A percentile compares a stretch with the other conserved stretches of the same genome.
These are phyloP conservation scores for Podospora pseudocomata DNA, from an alignment of 495 filamentous ascomycete species.

Conservation along the genomic window DNA sequence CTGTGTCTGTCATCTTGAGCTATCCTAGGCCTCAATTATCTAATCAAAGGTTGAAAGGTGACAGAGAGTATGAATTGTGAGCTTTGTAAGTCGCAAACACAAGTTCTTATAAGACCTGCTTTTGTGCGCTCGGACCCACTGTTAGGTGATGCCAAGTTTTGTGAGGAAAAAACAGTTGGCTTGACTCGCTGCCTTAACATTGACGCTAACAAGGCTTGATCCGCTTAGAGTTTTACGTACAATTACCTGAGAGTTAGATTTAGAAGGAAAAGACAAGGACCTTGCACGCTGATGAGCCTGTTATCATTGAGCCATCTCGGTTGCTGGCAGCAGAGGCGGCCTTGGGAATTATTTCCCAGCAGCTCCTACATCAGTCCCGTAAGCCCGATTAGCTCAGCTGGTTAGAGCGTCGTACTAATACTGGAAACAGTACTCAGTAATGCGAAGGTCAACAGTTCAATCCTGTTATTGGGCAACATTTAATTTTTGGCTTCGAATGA, in stretches of 20 bases:
- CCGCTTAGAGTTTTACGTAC: too few species aligned
- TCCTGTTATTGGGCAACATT: constrained; percentile 23
- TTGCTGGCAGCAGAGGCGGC: background rate
- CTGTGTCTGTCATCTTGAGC: background rate
- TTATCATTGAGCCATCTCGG: too few species aligned
- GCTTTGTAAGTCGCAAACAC: background rate
- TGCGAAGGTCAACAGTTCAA: constrained; percentile 27
- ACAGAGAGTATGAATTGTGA: background rate
- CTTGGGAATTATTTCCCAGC: too few species aligned
- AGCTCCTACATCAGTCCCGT: background rate
- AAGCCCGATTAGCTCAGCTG: constrained; percentile 26
- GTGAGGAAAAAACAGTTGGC: background rate
- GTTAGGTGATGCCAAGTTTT: background rate
- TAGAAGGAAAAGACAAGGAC: too few species aligned
- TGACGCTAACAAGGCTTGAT: background rate
- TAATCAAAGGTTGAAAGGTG: background rate
- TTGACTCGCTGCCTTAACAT: background rate
- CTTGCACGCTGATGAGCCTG: too few species aligned
- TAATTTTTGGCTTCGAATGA: background rate
- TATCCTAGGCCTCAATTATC: background rate
- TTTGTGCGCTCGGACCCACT: background rate
- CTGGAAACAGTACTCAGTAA: constrained; percentile 17
- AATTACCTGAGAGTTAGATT: too few species aligned
- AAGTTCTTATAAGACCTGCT: background rate
- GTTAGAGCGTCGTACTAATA: constrained; percentile 27